Conservation (phyloP, 352 stramenopile species). For the Phytophthora citricola region DNA sequence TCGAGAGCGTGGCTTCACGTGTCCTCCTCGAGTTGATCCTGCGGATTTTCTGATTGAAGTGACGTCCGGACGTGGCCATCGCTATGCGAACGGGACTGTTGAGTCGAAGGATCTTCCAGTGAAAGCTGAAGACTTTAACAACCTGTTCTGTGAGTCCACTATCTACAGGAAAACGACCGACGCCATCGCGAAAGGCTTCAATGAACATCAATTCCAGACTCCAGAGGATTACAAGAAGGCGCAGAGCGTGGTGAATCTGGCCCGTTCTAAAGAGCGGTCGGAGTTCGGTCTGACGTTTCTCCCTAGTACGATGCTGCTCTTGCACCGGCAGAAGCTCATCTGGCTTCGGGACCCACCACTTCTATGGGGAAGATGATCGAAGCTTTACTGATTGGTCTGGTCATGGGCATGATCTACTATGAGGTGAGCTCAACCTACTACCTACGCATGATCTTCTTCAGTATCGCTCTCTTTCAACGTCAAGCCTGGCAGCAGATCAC, state of each 20-base stretch:
- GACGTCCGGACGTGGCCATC: constrained; percentile 58
- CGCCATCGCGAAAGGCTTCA: constrained; percentile 52
- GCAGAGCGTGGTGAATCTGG: constrained; percentile 53
- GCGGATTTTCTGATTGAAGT: constrained; percentile 80
- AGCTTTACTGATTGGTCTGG: constrained; percentile 75
- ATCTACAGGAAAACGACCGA: constrained; percentile 66
- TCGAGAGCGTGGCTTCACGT: constrained; percentile 70
- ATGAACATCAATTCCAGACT: constrained; percentile 61
- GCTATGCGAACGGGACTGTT: constrained; percentile 53
- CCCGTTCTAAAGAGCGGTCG: constrained; percentile 55
- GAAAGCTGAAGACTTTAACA: constrained; percentile 59
- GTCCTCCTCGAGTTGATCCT: constrained; percentile 67
- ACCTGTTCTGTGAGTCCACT: constrained; percentile 58
- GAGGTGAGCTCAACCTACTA: constrained; percentile 62
- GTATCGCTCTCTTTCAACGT: constrained; percentile 71
- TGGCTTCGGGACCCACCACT: constrained; percentile 68
- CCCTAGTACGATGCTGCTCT: constrained; percentile 49
- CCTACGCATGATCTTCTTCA: constrained; percentile 80
- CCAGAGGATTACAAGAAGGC: constrained; percentile 61
- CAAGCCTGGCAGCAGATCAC: constrained; percentile 24
- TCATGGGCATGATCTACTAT: constrained; percentile 85
- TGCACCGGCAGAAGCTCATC: constrained; percentile 70
- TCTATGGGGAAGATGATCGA: constrained; percentile 72
- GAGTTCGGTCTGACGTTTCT: constrained; percentile 61
- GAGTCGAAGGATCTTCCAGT: constrained; percentile 37